Conservation (phyloP, 129 eudicot genomes). For the Flaveria bidentis region DNA sequence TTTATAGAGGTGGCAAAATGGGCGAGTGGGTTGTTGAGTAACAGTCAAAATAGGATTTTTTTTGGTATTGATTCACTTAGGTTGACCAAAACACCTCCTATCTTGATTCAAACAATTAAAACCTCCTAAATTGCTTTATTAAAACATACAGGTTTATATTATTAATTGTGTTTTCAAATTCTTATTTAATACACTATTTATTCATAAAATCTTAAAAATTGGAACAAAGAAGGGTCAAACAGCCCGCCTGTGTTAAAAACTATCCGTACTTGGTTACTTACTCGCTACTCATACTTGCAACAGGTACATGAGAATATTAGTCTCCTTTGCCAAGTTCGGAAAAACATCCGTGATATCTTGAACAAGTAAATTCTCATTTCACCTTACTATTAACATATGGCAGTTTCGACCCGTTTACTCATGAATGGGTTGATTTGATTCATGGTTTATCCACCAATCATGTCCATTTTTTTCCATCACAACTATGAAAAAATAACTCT, state of each 20-base stretch:
- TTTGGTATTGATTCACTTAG: neutral
- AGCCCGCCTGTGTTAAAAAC: neutral
- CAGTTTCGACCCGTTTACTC: constrained; percentile 7
- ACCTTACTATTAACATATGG: neutral
- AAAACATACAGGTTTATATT: neutral
- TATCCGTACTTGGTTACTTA: constrained; percentile 13
- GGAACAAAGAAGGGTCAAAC: neutral
- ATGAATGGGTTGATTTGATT: neutral
- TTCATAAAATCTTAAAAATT: neutral
- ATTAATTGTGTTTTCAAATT: neutral
- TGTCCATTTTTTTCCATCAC: neutral
- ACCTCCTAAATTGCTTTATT: neutral
- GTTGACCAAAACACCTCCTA: neutral
- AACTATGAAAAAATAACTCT: neutral
- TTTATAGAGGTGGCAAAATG: neutral
- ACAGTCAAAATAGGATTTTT: neutral
- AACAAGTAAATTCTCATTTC: constrained; percentile 50
- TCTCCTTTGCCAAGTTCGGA: constrained; percentile 71
- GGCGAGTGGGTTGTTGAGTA: neutral
- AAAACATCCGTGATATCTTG: constrained; percentile 56
- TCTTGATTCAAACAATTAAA: neutral
- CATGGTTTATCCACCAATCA: neutral
- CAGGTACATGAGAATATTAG: constrained; percentile 71
- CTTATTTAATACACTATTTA: neutral
- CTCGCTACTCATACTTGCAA: constrained; percentile 20